Base-by-base conservation (phyloP, 2,329 filamentous ascomycete species). In the Colletotrichum theobromicola region DNA sequence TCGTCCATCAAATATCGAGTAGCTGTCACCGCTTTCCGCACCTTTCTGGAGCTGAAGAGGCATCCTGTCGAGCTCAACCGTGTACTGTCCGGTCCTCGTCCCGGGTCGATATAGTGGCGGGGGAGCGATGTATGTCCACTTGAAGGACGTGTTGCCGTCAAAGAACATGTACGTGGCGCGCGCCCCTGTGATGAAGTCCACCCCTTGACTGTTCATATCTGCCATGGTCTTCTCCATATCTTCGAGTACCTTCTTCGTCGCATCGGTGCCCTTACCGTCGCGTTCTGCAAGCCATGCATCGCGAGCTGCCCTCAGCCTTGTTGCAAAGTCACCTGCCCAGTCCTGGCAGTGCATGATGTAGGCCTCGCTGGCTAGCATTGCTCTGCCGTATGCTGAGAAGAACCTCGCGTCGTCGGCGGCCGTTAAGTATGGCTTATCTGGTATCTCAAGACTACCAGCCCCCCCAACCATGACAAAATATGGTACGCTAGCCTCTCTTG, bases 391-490 rank as follows among this genome's bases (percentile, higher is more conserved):
- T 2, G 66, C 66, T 7, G 66, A 26, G 34, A 68, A 68, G 15
- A 61, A 68, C 5, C 28, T 68, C 8, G 66, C 53, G n/a, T 68
- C 66, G 5, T 68, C 66, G 55, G 55, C 66, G 18, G 66, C 66
- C 13, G 66, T 68, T 55, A 50, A 34, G n/a, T 58, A 61, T 7
- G 66, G 66, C 26, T 42, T 68, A 3, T 57, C 66, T 1, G 66
- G 66, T 16, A 68, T 21, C 30, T 61, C 55, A 16, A 68, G 55
- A 13, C 66, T 68, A 2, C 66, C 66, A 12, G 66, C 66, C 9
- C 66, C 66, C 2, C 66, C 66, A 2, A 68, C 55, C 66, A 68
- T 68, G n/a, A 68, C 55, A 13, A 68, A 68, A 26, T 68, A 68
- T 4, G 55, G 66, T 18, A 61, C 53, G 5, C 61, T 60, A 1